phyloP scores from a whole-genome alignment of 495 filamentous ascomycete species.

The Neurospora tetraspora region DNA sequence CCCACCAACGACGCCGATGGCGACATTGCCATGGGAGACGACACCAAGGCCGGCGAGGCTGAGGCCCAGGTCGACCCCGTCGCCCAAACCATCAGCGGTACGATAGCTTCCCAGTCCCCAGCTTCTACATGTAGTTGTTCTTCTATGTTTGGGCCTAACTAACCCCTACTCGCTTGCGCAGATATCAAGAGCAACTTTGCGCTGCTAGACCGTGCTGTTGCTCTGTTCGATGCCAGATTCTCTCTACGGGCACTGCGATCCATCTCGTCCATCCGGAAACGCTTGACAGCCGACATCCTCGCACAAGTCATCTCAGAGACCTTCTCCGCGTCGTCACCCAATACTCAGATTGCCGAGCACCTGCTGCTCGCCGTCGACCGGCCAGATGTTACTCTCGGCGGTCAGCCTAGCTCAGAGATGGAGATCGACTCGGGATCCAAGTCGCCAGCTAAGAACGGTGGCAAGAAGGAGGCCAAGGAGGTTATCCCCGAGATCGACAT shows the following conservation, averaged over 20 bases:
- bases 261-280: slow-evolving; percentile 90
- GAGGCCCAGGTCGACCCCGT: slow-evolving; percentile 61
- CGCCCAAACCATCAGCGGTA: slow-evolving; percentile 43
- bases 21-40: slow-evolving; percentile 64
- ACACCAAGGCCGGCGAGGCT: slow-evolving; percentile 44
- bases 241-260: slow-evolving; percentile 86
- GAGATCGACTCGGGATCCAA: slow-evolving; percentile 54
- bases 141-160: slow-evolving; percentile 4
- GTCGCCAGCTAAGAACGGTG: slow-evolving; percentile 33
- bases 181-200: slow-evolving; percentile 92
- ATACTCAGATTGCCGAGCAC: slow-evolving; percentile 54
- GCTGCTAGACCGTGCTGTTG: slow-evolving; percentile 82
- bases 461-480: slow-evolving; percentile 57
- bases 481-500: slow-evolving; percentile 82
- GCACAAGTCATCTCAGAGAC: slow-evolving; percentile 71
- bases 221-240: slow-evolving; percentile 90
- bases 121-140: no score
- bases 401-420: slow-evolving; percentile 48
- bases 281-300: slow-evolving; percentile 71
- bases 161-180: slow-evolving; percentile 19
- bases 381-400: slow-evolving; percentile 48
- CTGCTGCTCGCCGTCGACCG: slow-evolving; percentile 59
- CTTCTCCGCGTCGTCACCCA: slow-evolving; percentile 47
- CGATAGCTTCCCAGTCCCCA: slow-evolving; percentile 4
- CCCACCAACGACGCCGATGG: slow-evolving; percentile 54